Conservation (phyloP, 768 basidiomycete species). For the Lactifluus volemus region DNA sequence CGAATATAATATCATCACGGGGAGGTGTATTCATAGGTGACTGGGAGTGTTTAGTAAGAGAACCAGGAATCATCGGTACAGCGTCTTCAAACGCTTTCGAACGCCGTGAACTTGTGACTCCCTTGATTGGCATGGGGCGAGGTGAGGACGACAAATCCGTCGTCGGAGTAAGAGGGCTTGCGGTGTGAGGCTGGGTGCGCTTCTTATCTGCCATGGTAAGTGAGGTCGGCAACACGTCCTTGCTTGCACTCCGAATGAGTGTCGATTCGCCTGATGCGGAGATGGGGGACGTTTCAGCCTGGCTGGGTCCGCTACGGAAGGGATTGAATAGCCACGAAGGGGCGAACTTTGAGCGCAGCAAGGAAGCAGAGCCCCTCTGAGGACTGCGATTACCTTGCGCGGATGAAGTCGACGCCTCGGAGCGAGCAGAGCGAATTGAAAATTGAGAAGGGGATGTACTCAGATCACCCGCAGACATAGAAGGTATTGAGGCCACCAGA, state of each 20-base stretch:
- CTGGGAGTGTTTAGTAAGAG: slow-evolving; percentile 35
- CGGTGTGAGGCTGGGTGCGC: background rate
- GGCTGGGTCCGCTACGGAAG: slow-evolving; percentile 55
- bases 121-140: slow-evolving; percentile 34
- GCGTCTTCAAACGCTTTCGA: slow-evolving; percentile 52
- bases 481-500: slow-evolving; percentile 16
- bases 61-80: slow-evolving; percentile 36
- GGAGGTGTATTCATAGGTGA: slow-evolving; percentile 66
- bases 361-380: slow-evolving; percentile 20
- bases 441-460: slow-evolving; percentile 60
- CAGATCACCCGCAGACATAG: slow-evolving; percentile 22
- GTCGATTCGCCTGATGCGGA: slow-evolving; percentile 40
- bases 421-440: slow-evolving; percentile 51
- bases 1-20: slow-evolving; percentile 48
- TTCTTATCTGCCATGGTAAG: background rate
- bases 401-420: slow-evolving; percentile 35
- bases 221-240: background rate
- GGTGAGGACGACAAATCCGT: slow-evolving; percentile 28
- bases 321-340: slow-evolving; percentile 76
- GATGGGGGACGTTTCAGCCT: slow-evolving; percentile 52
- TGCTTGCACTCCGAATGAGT: slow-evolving; percentile 21
- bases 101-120: slow-evolving; percentile 25
- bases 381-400: slow-evolving; percentile 18
- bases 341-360: slow-evolving; percentile 49
- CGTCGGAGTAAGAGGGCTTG: background rate